Base-by-base conservation (phyloP, 108 stramenopile genomes). In the Cyclotella distinguenda region DNA sequence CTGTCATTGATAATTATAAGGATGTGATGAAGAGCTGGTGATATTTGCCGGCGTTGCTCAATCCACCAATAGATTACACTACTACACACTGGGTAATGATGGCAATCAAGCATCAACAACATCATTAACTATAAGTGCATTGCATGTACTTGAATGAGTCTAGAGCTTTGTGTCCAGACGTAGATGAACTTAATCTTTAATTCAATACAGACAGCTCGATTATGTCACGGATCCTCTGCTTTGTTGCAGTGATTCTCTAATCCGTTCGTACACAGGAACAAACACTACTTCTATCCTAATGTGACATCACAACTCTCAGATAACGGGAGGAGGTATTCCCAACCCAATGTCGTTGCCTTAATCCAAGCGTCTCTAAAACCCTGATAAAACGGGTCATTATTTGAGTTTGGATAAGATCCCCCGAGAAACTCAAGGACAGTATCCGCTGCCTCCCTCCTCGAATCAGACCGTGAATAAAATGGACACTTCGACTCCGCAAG, bases 331-430 rank as follows among this genome's bases (percentile, higher is more conserved):
- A 71, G 27, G 10, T 48, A 6, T 2, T 54, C 34, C 54, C 52
- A 47, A 0, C 70, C 70, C 21, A 60, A 60, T 25, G 64, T 60
- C 7, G 72, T 74, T 4, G 72, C 72, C 58, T 74, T 74, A 16
- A 66, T 32, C 74, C 74, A 76, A 2, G 74, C 74, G 21, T 22
- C 21, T 2, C 50, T 51, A 34, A 76, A 76, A 4, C 52, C 60
- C 10, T 22, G 32, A 32, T 76, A 76, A 56, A 76, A 76, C 12
- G 68, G 62, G 11, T 27, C 50, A 30, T 76, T 76, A 40, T 70
- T 68, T 1, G 40, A 23, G 36, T 71, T 71, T 2, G 55, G 56
- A 10, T 31, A 56, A 8, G 16, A 5, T 10, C 63, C 63, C 1
- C 60, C 60, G 6, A 76, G 61, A 47, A 33, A 63, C 34, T 70